Evolutionary conservation across 202 grass and related monocot genomes (phyloP), one percentile per base, ranked within the genome.

Genomic region (Zoysia matrella): DNA sequence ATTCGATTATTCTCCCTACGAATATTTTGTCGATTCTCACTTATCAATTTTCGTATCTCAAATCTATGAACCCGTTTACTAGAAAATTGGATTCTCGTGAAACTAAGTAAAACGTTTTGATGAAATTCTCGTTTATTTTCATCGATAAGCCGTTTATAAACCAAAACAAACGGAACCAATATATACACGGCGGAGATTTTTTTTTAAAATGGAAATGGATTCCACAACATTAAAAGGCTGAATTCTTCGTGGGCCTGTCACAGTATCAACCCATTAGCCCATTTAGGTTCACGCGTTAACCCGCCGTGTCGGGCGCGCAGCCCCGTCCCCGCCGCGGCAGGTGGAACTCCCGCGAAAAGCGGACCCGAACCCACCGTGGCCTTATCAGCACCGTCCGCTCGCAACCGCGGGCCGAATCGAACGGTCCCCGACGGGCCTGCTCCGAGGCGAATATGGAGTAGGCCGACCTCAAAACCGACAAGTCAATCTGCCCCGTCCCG

Each of bases 291-390:
- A n/a, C 36, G 4, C n/a, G 30, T 64, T 52, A 41, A 79, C 71
- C 60, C 36, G 80, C 60, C 80, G 80, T 73, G 80, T 47, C 86
- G 52, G 68, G 15, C 74, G 51, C 52, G 74, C 47, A n/a, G 85
- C 71, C 65, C 40, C 71, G 82, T 36, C 30, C 30, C 52, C 65
- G 83, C 40, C 49, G 76, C 69, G 49, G 49, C 56, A 60, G 56
- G 11, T 71, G 40, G 77, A 60, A 67, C 71, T 73, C 69, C 67
- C 78, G 73, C 78, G 67, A 73, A 85, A 78, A 69, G 66, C 16
- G n/a, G 75, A 58, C 43, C 77, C 15, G 42, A 65, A 14, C 50
- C 65, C 66, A 76, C 56, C 36, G 5, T 10, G 22, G 6, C 3
- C 18, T 53, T 49, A 85, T 89, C 82, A 2, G 2, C 6, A 1